phyloP scores from a whole-genome alignment of 768 basidiomycete species.

The Trametes punicea region DNA sequence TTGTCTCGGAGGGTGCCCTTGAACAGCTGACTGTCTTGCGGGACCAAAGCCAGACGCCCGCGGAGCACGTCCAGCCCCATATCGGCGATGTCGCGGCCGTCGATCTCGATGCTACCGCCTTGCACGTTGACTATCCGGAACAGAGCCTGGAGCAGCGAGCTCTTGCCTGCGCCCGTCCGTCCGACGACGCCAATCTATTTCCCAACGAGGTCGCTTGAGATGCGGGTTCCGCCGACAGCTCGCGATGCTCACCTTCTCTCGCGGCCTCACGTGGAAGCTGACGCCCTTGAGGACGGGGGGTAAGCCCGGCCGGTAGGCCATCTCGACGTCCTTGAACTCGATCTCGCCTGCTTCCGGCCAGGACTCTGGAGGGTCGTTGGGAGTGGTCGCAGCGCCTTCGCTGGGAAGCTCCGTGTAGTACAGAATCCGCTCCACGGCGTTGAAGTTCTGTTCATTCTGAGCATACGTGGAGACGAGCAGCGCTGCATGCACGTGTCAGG shows the following conservation, averaged over 20 bases:
- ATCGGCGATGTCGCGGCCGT: constrained; percentile 48
- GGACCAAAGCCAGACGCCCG: constrained; percentile 58
- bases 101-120: constrained; percentile 55
- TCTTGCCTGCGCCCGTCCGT: constrained; percentile 49
- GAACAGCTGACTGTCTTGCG: constrained; percentile 73
- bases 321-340: constrained; percentile 68
- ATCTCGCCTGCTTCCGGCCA: constrained; percentile 81
- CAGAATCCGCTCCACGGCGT: constrained; percentile 67
- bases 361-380: constrained; percentile 49
- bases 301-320: constrained; percentile 86
- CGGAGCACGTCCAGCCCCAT: constrained; percentile 57
- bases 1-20: constrained; percentile 76
- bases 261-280: constrained; percentile 60
- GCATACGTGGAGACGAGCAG: constrained; percentile 56
- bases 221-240: background rate
- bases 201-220: background rate
- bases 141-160: constrained; percentile 39
- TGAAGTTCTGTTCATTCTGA: constrained; percentile 67
- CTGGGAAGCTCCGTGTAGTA: constrained; percentile 60
- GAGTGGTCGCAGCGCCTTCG: constrained; percentile 44
- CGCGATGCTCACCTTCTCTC: constrained; percentile 67
- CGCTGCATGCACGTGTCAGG: constrained; percentile 32
- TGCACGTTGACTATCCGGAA: constrained; percentile 57
- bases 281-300: constrained; percentile 83
- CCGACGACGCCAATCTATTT: constrained; percentile 45